Conservation (phyloP, 2,329 filamentous ascomycete species). For the Tolypocladium tropicale region DNA sequence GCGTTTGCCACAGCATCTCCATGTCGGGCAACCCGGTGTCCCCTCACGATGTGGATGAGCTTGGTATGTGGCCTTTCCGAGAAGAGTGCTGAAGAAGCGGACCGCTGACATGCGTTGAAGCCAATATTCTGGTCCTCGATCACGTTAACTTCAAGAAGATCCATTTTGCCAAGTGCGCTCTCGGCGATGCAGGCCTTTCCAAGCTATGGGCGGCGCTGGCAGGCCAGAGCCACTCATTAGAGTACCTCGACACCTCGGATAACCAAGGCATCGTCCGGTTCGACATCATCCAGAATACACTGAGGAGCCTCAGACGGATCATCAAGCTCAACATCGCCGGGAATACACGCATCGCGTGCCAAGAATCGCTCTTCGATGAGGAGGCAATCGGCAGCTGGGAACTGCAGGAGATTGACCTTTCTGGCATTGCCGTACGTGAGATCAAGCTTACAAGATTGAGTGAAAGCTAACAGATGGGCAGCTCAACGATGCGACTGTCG, state of each 20-base stretch:
- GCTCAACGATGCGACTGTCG: conserved; percentile 39
- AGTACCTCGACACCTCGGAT: conserved; percentile 40
- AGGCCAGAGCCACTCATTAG: conserved; percentile 32
- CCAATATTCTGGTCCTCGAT: conserved; percentile 21
- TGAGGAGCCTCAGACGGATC: conserved; percentile 32
- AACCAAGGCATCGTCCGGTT: conserved; percentile 41
- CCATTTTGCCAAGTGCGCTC: conserved; percentile 39
- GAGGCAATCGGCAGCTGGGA: conserved; percentile 30
- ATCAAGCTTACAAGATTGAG: neutral
- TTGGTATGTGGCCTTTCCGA: conserved; percentile 25
- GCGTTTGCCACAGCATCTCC: conserved; percentile 39
- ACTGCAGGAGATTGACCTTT: conserved; percentile 45
- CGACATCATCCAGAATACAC: conserved; percentile 31
- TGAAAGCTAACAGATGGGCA: conserved; percentile 11
- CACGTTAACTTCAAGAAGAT: conserved; percentile 33
- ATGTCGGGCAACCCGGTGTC: conserved; percentile 40
- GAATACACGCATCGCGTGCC: conserved; percentile 35
- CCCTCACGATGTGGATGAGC: conserved; percentile 34
- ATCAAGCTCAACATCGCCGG: conserved; percentile 39
- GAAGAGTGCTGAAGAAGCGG: neutral
- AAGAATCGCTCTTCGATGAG: conserved; percentile 35
- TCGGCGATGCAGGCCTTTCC: conserved; percentile 37
- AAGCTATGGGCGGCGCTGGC: conserved; percentile 37
- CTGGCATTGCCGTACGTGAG: conserved; percentile 37
- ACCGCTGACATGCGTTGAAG: conserved; percentile 9